phyloP scores from a whole-genome alignment of 75 land plant genomes.

The Sequoiadendron giganteum region DNA sequence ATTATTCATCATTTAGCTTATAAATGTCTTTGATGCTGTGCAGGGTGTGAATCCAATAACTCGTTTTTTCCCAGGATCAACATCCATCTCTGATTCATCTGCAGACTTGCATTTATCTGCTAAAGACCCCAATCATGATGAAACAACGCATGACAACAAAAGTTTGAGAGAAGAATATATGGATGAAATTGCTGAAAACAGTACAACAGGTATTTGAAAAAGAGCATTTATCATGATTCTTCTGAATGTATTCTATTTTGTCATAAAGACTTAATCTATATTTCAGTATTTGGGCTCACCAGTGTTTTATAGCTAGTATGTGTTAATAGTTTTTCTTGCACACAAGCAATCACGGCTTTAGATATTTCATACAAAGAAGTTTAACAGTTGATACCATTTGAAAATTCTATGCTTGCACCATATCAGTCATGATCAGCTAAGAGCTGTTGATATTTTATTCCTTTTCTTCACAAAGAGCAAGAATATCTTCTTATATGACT shows the following conservation, averaged over 20 bases:
- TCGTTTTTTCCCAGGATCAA: slow-evolving; percentile 29
- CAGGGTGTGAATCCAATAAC: slow-evolving; percentile 47
- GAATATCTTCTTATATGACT: too few relatives aligned
- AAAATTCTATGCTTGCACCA: not conserved
- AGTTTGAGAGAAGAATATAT: slow-evolving; percentile 7
- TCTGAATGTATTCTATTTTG: not conserved
- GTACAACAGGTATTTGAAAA: not conserved
- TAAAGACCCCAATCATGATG: slow-evolving; percentile 11
- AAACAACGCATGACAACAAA: not conserved
- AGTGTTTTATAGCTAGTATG: not conserved
- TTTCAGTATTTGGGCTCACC: not conserved
- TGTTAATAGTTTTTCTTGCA: not conserved
- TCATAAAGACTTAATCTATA: not conserved
- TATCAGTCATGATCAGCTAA: not conserved
- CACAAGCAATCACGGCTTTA: not conserved
- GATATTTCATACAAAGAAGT: not conserved
- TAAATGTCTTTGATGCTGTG: slow-evolving; percentile 12
- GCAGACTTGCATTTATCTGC: not conserved
- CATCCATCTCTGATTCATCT: not conserved
- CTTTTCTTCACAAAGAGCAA: too few relatives aligned
- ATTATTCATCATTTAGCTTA: not conserved
- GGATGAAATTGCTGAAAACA: slow-evolving; percentile 3
- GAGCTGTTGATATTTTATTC: too few relatives aligned
- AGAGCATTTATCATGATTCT: not conserved
- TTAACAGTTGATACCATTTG: not conserved